Conservation (phyloP, 1,284 basidiomycete genomes). For the Ganoderma resinaceum region DNA sequence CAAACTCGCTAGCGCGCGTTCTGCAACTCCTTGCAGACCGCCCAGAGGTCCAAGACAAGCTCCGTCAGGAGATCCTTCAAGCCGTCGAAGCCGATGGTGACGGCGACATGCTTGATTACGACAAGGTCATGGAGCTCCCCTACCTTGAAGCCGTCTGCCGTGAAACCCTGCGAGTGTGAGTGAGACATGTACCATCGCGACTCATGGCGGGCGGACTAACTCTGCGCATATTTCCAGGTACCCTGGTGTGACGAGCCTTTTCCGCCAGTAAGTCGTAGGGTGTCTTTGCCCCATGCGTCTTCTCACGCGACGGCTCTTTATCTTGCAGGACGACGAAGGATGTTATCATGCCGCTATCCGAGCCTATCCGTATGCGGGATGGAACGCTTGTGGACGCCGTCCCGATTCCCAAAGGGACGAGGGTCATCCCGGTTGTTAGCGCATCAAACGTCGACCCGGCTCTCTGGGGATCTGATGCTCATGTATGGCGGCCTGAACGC, state of each 20-base stretch:
- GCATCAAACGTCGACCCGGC: conserved; percentile 10
- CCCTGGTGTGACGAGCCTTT: conserved; percentile 19
- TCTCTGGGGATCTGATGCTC: conserved; percentile 18
- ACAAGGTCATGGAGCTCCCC: conserved; percentile 32
- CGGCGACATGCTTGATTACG: conserved; percentile 30
- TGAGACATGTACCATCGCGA: not conserved
- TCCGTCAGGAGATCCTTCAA: conserved; percentile 30
- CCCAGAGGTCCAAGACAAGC: conserved; percentile 31
- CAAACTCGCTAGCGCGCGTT: conserved; percentile 32
- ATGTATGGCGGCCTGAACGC: conserved; percentile 19
- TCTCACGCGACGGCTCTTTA: not conserved
- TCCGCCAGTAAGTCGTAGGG: conserved; percentile 17
- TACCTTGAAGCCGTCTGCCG: conserved; percentile 36
- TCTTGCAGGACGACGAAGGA: conserved; percentile 9
- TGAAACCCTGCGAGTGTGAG: conserved; percentile 36
- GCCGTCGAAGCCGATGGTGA: conserved; percentile 23
- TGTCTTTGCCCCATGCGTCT: not conserved
- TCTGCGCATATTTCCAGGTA: conserved; percentile 1
- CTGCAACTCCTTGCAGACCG: conserved; percentile 30
- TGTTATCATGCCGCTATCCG: conserved; percentile 12
- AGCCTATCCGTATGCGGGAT: conserved; percentile 19
- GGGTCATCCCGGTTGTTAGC: conserved; percentile 19
- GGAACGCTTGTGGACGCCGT: conserved; percentile 20
- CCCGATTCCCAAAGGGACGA: conserved; percentile 22
- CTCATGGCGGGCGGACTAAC: not conserved